These are phyloP conservation scores for Dothidotthia symphoricarpi DNA, from an alignment of 2,329 filamentous ascomycete species.

Conservation along the genomic window DNA sequence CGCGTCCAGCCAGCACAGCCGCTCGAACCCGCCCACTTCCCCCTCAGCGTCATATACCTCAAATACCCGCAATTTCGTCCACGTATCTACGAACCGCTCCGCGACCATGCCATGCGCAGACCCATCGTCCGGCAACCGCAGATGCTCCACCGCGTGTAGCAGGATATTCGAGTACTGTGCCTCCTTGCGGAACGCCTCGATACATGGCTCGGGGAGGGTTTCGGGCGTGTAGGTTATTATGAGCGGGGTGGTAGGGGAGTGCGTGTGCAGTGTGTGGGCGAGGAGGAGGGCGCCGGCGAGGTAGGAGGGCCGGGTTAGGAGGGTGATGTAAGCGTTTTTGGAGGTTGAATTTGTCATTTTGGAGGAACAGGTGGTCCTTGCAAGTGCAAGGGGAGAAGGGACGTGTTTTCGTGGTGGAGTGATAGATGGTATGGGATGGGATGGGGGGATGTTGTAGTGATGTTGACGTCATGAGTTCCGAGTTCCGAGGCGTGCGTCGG, in stretches of 20 bases:
- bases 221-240: conserved; percentile 51
- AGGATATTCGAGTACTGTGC: conserved; percentile 43
- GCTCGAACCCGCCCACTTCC: conserved; percentile 24
- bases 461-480: no score
- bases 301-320: conserved; percentile 54
- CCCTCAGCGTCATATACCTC: conserved; percentile 36
- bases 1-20: conserved; percentile 53
- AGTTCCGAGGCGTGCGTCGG: no score
- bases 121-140: conserved; percentile 40
- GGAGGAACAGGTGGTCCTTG: no score
- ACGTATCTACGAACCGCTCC: conserved; percentile 55
- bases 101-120: conserved; percentile 45
- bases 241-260: conserved; percentile 49
- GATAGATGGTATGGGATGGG: no score
- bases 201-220: conserved; percentile 41
- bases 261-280: conserved; percentile 49
- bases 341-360: neutral
- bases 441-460: no score
- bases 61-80: conserved; percentile 57
- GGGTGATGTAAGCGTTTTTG: conserved; percentile 48
- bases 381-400: no score
- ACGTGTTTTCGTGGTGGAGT: no score
- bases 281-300: conserved; percentile 54
- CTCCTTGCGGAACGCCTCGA: conserved; percentile 47
- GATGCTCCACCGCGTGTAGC: conserved; percentile 42